A percentile compares a stretch with the other conserved stretches of the same genome.
Evolutionary conservation across 2,329 filamentous ascomycete genomes (phyloP).

Genomic region (Aspergillaceae sp.): DNA sequence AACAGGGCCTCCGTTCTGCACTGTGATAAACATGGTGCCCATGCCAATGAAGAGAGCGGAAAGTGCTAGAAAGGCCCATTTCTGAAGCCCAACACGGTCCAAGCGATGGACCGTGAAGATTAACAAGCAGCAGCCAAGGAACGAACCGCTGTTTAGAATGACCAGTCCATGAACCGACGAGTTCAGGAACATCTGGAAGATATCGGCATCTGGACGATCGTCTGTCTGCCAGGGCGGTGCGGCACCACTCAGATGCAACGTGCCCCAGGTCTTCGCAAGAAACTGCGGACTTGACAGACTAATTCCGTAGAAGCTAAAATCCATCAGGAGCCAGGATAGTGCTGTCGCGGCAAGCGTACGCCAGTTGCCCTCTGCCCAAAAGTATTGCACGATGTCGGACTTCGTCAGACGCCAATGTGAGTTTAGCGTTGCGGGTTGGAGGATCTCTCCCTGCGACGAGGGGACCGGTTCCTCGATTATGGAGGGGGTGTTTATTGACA

Average conservation of each 20-base stretch:
- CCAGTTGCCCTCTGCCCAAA: slow-evolving; percentile 38
- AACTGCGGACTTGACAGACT: slow-evolving; percentile 39
- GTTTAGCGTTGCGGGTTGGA: slow-evolving; percentile 32
- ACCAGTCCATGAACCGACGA: slow-evolving; percentile 33
- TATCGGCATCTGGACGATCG: slow-evolving; percentile 31
- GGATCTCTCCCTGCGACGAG: slow-evolving; percentile 15
- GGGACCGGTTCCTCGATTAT: slow-evolving; percentile 12
- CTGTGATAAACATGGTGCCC: slow-evolving; percentile 34
- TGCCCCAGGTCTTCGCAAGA: slow-evolving; percentile 34
- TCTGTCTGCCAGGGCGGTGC: slow-evolving; percentile 31
- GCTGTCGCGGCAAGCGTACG: slow-evolving; percentile 38
- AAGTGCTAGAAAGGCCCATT: slow-evolving; percentile 37
- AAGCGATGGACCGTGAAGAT: slow-evolving; percentile 33
- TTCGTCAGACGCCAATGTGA: slow-evolving; percentile 33
- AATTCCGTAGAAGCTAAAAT: slow-evolving; percentile 52
- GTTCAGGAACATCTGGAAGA: slow-evolving; percentile 32
- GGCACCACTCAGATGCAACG: slow-evolving; percentile 18
- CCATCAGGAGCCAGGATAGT: slow-evolving; percentile 47
- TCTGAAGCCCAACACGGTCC: slow-evolving; percentile 37
- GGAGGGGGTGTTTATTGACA: slow-evolving; percentile 19
- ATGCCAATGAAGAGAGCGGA: slow-evolving; percentile 37
- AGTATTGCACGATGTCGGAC: slow-evolving; percentile 33
- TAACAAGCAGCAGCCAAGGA: slow-evolving; percentile 34
- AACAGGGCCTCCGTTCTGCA: slow-evolving; percentile 26
- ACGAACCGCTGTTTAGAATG: slow-evolving; percentile 35